phyloP scores from a whole-genome alignment of 116 monocot genomes.

The Papilionanthe hybrid region DNA sequence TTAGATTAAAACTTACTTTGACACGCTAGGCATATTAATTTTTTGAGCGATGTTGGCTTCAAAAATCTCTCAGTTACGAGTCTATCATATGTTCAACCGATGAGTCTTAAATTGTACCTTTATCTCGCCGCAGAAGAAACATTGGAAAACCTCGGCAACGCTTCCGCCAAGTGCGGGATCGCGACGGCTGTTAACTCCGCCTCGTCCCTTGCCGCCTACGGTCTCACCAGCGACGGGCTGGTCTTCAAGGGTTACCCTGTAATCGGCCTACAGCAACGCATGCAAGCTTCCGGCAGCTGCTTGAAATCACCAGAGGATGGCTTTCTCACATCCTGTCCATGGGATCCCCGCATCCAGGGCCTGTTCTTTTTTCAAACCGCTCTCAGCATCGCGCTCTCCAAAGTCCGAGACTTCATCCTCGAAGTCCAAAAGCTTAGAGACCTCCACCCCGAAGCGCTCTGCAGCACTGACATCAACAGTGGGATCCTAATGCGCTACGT shows the following conservation, averaged over 20 bases:
- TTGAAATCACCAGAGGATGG: slow-evolving; percentile 27
- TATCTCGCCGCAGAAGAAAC: slow-evolving; percentile 23
- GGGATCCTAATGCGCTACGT: slow-evolving; percentile 60
- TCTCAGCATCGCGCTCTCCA: slow-evolving; percentile 34
- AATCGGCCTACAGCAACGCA: slow-evolving; percentile 39
- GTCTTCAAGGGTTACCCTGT: slow-evolving; percentile 59
- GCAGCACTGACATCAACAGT: slow-evolving; percentile 46
- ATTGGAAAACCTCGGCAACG: slow-evolving; percentile 18
- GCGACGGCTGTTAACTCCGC: background rate
- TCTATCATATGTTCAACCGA: no score
- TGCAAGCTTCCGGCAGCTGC: slow-evolving; percentile 57
- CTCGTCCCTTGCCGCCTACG: slow-evolving; percentile 10
- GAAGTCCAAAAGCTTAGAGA: slow-evolving; percentile 51
- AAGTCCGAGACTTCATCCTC: slow-evolving; percentile 37
- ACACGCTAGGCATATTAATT: no score
- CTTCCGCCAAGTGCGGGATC: slow-evolving; percentile 22
- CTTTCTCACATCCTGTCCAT: slow-evolving; percentile 46
- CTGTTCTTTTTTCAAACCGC: slow-evolving; percentile 39
- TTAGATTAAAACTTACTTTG: no score
- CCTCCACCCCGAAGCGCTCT: slow-evolving; percentile 28
- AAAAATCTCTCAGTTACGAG: background rate
- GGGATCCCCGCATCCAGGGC: slow-evolving; percentile 46
- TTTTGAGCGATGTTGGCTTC: no score
- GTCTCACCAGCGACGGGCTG: slow-evolving; percentile 30
- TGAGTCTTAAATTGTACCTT: background rate